phyloP scores from a whole-genome alignment of 169 alveolate genomes.

The Plasmodium gaboni region DNA sequence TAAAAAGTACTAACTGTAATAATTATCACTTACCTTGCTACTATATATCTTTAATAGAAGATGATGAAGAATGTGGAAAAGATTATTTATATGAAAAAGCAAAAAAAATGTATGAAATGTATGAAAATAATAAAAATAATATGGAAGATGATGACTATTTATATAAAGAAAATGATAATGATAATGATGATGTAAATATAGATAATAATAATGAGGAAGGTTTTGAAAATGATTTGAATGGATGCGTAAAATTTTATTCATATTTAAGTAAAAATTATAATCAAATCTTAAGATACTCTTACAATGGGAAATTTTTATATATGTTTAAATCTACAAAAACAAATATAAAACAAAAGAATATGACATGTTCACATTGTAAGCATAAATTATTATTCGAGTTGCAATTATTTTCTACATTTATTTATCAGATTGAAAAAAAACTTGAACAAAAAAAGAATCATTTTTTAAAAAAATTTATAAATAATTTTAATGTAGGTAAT shows the following conservation, averaged over 20 bases:
- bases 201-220: constrained; percentile 18
- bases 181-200: not conserved
- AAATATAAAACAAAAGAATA: constrained; percentile 10
- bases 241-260: constrained; percentile 71
- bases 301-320: constrained; percentile 65
- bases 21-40: constrained; percentile 13
- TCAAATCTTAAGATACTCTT: constrained; percentile 73
- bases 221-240: constrained; percentile 74
- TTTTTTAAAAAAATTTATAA: constrained; percentile 20
- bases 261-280: constrained; percentile 68
- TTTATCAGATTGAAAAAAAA: constrained; percentile 52
- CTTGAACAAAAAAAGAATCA: constrained; percentile 15
- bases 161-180: constrained; percentile 17
- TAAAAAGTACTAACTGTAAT: not conserved
- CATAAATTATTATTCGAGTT: constrained; percentile 49
- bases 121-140: constrained; percentile 49
- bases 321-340: constrained; percentile 51
- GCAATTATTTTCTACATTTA: constrained; percentile 65
- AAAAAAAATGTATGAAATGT: constrained; percentile 50
- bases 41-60: constrained; percentile 55
- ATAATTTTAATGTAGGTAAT: constrained; percentile 73
- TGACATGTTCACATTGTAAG: constrained; percentile 48
- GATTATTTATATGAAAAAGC: constrained; percentile 74
- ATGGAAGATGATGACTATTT: constrained; percentile 18
- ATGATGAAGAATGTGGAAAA: constrained; percentile 67